Evolutionary conservation across 768 basidiomycete genomes (phyloP).

Genomic region (Leucogyrophana mollusca): DNA sequence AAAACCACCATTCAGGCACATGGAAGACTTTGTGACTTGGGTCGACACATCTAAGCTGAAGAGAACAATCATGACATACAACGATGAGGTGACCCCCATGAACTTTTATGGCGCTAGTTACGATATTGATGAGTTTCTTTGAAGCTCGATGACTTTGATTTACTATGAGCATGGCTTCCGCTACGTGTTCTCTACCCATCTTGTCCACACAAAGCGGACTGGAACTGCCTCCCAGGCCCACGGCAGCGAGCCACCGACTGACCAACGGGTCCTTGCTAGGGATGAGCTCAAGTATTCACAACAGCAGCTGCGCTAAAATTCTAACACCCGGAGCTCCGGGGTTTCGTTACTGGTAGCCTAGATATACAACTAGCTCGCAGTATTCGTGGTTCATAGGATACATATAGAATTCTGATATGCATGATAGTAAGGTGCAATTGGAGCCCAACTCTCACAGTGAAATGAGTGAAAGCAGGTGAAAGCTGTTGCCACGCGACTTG

Average conservation of each 20-base stretch:
- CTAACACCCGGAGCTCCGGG: no score
- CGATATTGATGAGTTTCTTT: constrained; percentile 16
- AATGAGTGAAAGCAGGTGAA: no score
- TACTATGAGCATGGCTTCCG: constrained; percentile 47
- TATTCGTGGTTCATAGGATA: no score
- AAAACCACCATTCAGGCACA: constrained; percentile 54
- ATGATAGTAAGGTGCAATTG: no score
- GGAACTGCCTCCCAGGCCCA: background rate
- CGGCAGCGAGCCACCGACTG: no score
- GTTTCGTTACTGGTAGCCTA: no score
- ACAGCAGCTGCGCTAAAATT: no score
- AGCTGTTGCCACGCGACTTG: constrained; percentile 20
- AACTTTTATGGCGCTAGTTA: background rate
- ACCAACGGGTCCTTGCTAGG: no score
- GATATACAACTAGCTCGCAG: no score
- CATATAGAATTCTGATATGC: no score
- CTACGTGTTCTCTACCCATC: background rate
- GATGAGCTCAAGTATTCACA: no score
- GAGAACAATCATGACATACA: constrained; percentile 93
- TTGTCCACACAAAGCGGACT: constrained; percentile 1
- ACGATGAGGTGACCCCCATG: constrained; percentile 73
- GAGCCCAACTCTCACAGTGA: no score
- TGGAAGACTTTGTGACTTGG: constrained; percentile 99
- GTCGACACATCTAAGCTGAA: constrained; percentile 97
- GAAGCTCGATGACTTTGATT: constrained; percentile 93